Evolutionary conservation across 2,329 filamentous ascomycete genomes (phyloP), one percentile per base, ranked within the genome.

Genomic region (Nemania sp.): DNA sequence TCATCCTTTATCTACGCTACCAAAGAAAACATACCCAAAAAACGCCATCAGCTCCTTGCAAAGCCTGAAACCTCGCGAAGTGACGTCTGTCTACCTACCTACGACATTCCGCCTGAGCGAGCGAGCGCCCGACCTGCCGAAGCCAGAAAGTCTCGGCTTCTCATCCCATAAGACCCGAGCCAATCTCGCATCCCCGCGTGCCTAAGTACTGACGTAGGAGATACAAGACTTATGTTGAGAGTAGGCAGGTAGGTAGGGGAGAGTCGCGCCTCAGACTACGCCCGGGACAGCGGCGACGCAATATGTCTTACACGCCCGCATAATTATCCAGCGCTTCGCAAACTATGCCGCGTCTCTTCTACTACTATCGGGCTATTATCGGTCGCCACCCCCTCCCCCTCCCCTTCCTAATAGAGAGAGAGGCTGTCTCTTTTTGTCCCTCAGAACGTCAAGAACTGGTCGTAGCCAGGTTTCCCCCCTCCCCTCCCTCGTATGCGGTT

Each of bases 241-340:
- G 47, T 11, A n/a, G n/a, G n/a, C n/a, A n/a, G n/a, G n/a, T n/a
- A n/a, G n/a, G n/a, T n/a, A 20, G 25, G 3, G 32, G 51, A 45
- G 13, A 37, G 43, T 39, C n/a, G 35, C 35, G 40, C n/a, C 51
- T 55, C 51, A 55, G 52, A 29, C 7, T 29, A 29, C 55, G 55
- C 40, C 54, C 59, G 55, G 54, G 45, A 54, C 47, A 7, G 50
- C 55, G 56, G 56, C 53, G 54, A 54, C 57, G 32, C 34, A 42
- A 54, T 29, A 18, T 32, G 60, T 62, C 60, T 62, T n/a, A n/a
- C 56, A 59, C 52, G 39, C 51, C 56, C 48, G 60, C 56, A 45
- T 59, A 29, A 59, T 62, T 62, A 58, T 40, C 55, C 50, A 62
- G 51, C 20, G n/a, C 54, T 46, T 20, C 39, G 43, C 18, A 29